A percentile compares a stretch with the other conserved stretches of the same genome.
Evolutionary conservation across 2,329 filamentous ascomycete genomes (phyloP).

Genomic region (Ascomycota sp.): DNA sequence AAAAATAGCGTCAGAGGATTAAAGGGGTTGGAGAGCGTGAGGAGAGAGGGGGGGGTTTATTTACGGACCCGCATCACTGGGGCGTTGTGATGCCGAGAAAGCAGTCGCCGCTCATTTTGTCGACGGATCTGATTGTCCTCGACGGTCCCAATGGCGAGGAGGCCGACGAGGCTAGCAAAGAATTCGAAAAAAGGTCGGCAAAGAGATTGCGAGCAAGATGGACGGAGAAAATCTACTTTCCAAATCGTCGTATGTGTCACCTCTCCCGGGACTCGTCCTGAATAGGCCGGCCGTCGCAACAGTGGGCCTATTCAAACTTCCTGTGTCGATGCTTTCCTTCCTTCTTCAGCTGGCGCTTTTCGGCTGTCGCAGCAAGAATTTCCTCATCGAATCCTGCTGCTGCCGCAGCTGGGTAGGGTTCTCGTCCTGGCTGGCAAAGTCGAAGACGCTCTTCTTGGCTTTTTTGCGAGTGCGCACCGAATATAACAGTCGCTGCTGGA

Average conservation of each 20-base stretch:
- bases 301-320: neutral
- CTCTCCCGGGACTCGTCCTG: neutral
- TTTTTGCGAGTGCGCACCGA: conserved; percentile 45
- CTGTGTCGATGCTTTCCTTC: neutral
- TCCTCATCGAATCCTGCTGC: conserved; percentile 30
- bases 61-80: conserved; percentile 28
- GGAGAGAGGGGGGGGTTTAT: conserved; percentile 13
- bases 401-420: conserved; percentile 21
- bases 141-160: conserved; percentile 35
- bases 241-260: conserved; percentile 49
- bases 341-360: neutral
- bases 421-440: conserved; percentile 13
- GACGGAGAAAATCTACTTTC: conserved; percentile 65
- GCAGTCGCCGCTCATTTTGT: conserved; percentile 26
- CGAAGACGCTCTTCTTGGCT: conserved; percentile 31
- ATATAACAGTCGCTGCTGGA: conserved; percentile 54
- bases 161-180: conserved; percentile 43
- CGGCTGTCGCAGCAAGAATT: conserved; percentile 17
- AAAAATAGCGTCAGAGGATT: neutral
- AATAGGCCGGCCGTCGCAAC: neutral
- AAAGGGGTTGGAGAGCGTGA: neutral
- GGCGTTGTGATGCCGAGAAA: conserved; percentile 35
- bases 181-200: conserved; percentile 65
- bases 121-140: conserved; percentile 28
- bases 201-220: conserved; percentile 48